phyloP scores from a whole-genome alignment of 148 eudicot species.

The Rhododendron williamsianum region DNA sequence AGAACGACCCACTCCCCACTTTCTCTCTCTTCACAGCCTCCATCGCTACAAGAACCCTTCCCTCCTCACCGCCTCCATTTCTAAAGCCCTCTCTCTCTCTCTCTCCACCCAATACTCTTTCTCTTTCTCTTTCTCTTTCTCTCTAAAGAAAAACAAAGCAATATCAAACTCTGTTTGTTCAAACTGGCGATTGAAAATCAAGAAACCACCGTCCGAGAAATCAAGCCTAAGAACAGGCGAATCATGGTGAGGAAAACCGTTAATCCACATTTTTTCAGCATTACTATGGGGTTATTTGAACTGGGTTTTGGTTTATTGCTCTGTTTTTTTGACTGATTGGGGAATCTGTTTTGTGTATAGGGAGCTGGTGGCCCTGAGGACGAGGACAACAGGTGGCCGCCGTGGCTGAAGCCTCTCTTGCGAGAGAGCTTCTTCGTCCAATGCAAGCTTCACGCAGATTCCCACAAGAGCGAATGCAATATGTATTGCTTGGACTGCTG shows the following conservation, averaged over 20 bases:
- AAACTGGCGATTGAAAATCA: constrained; percentile 77
- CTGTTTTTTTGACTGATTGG: background rate
- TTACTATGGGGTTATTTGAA: background rate
- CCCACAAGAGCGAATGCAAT: constrained; percentile 80
- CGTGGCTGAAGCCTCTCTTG: constrained; percentile 63
- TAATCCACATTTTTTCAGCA: background rate
- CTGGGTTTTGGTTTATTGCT: background rate
- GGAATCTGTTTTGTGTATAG: constrained; percentile 11
- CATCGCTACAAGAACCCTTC: constrained; percentile 20
- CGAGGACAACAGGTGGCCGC: constrained; percentile 67
- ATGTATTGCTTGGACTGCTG: constrained; percentile 87
- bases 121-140: background rate
- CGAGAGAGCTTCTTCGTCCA: constrained; percentile 58
- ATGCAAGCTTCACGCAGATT: constrained; percentile 60
- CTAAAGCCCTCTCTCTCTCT: background rate
- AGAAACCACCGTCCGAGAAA: constrained; percentile 51
- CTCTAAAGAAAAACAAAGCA: background rate
- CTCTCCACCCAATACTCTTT: background rate
- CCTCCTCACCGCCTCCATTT: constrained; percentile 10
- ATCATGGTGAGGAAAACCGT: constrained; percentile 43
- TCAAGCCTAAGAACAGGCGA: constrained; percentile 71
- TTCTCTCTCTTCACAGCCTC: constrained; percentile 5
- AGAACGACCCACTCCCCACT: constrained; percentile 21
- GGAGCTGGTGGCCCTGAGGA: constrained; percentile 67
- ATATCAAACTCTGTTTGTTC: constrained; percentile 18